Evolutionary conservation across 1,284 basidiomycete species (phyloP), one percentile per base, ranked within the genome.

Genomic region (Dichomitus squalens): DNA sequence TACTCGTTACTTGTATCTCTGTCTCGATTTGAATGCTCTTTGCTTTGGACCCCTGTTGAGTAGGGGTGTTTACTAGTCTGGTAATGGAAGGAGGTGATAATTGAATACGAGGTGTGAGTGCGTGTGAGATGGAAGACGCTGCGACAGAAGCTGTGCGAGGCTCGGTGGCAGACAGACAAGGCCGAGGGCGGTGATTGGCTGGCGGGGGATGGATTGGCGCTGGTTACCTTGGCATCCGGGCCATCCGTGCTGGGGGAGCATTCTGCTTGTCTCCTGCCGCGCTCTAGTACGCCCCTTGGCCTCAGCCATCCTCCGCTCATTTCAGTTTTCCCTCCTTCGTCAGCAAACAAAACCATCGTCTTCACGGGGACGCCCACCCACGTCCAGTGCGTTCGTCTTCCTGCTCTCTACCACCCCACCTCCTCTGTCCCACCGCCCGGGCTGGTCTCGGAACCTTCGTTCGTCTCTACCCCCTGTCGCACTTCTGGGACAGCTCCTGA

Each of bases 181-280:
- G 36, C 51, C 53, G 54, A 40, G 50, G 52, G 53, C 49, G 53
- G 50, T 12, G 39, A 44, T 43, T 49, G 52, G 53, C 35, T 54
- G 61, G 25, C 39, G 50, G 39, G 38, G 39, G 27, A 25, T 36
- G 41, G 50, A 41, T 43, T 56, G 56, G 53, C 47, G 51, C 52
- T 54, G 56, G 66, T 64, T 64, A 52, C 64, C 61, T 55, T 60
- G 64, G 63, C 48, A 61, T 54, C 59, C 49, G 20, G 31, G 51
- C 34, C 2, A 11, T 9, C 25, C 16, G 25, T 9, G 49, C 27
- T 20, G 43, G 35, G 51, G 11, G 51, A 40, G 4, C n/a, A 49
- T 51, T 39, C 52, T 39, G 53, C 58, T 33, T 60, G 29, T 40
- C 44, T 49, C 61, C 44, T 58, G 40, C 52, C 59, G 58, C 55